Evolutionary conservation across 331 rosid genomes (phyloP), one percentile per base, ranked within the genome.

Genomic region (Stylosanthes scabra): DNA sequence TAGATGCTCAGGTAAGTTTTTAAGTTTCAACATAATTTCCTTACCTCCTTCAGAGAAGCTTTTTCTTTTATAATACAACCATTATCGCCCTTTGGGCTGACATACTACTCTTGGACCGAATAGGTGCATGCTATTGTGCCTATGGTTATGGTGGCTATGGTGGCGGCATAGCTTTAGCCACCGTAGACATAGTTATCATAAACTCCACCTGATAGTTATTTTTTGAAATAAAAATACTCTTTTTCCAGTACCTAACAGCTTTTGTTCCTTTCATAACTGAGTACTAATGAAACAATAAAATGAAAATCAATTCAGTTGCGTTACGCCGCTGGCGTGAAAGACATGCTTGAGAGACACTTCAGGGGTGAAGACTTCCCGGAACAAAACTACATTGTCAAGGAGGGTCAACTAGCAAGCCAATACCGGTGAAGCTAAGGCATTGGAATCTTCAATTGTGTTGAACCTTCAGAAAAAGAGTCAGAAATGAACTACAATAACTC

Each of bases 311-410:
- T 72, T 72, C 83, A 89, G 98, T 57, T 92, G 13, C 99, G 96
- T 54, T 95, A 95, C 70, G 92, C 97, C 70, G 98, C 97, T 63
- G 99, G 99, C 14, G 83, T 80, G 13, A 95, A 95, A 88, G 99
- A 95, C 12, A 92, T 95, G 99, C 93, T 95, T 8, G 90, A 90
- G 6, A 83, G 89, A 86, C 84, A 95, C 85, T 95, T 95, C 80
- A 91, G 76, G 86, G 99, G 97, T 11, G 91, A 91, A 82, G 97
- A 88, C 1, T 95, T 95, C 46, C 99, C 99, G 0, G 71, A 89
- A 25, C 93, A 88, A 56, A 83, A 95, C 93, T 95, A 95, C 91
- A 95, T 92, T 70, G 99, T 95, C 46, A 95, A 92, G 83, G 92
- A 84, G 57, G 97, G 99, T 45, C 61, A 90, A 70, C 80, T 95